Percentiles rank a stretch among this genome's conserved stretches.
These are phyloP conservation scores for Cronartium ribicola DNA, from an alignment of 1,284 basidiomycete species.

Conservation along the genomic window DNA sequence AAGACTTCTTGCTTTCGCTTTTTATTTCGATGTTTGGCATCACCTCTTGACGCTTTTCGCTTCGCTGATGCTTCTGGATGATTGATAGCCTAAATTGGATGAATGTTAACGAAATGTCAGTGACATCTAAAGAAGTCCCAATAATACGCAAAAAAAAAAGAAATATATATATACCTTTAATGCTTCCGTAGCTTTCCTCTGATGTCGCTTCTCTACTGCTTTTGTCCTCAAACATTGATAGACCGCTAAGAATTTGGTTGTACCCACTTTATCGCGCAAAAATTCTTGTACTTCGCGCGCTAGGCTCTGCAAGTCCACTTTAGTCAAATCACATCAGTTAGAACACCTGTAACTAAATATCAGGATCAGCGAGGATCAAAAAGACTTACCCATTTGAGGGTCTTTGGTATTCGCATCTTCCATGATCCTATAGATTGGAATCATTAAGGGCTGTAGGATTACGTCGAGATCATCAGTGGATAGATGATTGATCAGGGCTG, in stretches of 20 bases:
- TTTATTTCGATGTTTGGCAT: conserved; percentile 70
- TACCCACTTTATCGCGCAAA: conserved; percentile 77
- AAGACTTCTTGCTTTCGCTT: conserved; percentile 62
- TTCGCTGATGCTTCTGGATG: conserved; percentile 73
- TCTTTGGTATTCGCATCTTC: conserved; percentile 79
- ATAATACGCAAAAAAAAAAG: conserved; percentile 21
- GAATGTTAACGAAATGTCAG: background rate
- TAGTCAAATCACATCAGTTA: background rate
- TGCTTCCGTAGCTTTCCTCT: conserved; percentile 65
- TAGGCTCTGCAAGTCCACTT: conserved; percentile 77
- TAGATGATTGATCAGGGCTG: conserved; percentile 76
- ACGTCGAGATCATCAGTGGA: conserved; percentile 59
- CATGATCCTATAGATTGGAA: conserved; percentile 76
- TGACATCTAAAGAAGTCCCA: background rate
- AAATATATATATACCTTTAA: conserved; percentile 57
- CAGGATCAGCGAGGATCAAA: conserved; percentile 1
- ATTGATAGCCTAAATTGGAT: conserved; percentile 57
- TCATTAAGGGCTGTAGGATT: conserved; percentile 78
- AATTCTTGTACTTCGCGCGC: conserved; percentile 82
- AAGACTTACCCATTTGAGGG: conserved; percentile 66
- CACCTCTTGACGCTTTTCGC: conserved; percentile 65
- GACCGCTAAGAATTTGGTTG: conserved; percentile 68
- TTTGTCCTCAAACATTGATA: conserved; percentile 77
- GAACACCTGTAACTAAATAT: background rate
- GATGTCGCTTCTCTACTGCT: conserved; percentile 65